These are phyloP conservation scores for Pneumocystis jirovecii DNA, from an alignment of 1,139 yeast species.

Conservation along the genomic window DNA sequence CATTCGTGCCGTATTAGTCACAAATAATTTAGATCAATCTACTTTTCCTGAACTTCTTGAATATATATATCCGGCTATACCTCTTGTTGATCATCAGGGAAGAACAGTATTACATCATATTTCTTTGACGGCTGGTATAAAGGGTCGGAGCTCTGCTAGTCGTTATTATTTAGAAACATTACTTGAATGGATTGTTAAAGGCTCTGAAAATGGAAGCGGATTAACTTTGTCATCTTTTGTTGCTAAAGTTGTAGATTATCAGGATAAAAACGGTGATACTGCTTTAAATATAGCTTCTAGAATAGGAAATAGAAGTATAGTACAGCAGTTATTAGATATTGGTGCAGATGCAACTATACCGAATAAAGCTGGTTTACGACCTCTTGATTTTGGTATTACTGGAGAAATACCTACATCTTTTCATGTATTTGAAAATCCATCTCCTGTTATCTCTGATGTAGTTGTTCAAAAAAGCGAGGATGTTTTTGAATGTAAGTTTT, in stretches of 20 bases:
- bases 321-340: conserved; percentile 63
- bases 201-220: conserved; percentile 23
- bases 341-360: conserved; percentile 71
- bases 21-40: conserved; percentile 64
- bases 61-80: conserved; percentile 58
- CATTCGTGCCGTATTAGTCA: conserved; percentile 75
- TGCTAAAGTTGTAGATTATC: conserved; percentile 52
- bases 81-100: conserved; percentile 57
- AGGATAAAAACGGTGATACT: conserved; percentile 78
- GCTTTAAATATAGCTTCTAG: conserved; percentile 81
- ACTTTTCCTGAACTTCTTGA: conserved; percentile 64
- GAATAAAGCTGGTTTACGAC: conserved; percentile 73
- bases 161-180: conserved; percentile 64
- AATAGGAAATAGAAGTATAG: conserved; percentile 66
- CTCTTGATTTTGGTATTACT: conserved; percentile 63
- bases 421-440: conserved; percentile 11
- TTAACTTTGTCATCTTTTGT: conserved; percentile 41
- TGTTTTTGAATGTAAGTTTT: conserved; percentile 23
- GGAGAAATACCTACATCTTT: conserved; percentile 3
- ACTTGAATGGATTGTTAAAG: conserved; percentile 62
- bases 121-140: conserved; percentile 59
- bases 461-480: conserved; percentile 28
- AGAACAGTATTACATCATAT: conserved; percentile 90
- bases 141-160: conserved; percentile 52
- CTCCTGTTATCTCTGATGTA: conserved; percentile 9